Evolutionary conservation across 306 rosid species (phyloP).

Genomic region (Dalbergia oliveri): DNA sequence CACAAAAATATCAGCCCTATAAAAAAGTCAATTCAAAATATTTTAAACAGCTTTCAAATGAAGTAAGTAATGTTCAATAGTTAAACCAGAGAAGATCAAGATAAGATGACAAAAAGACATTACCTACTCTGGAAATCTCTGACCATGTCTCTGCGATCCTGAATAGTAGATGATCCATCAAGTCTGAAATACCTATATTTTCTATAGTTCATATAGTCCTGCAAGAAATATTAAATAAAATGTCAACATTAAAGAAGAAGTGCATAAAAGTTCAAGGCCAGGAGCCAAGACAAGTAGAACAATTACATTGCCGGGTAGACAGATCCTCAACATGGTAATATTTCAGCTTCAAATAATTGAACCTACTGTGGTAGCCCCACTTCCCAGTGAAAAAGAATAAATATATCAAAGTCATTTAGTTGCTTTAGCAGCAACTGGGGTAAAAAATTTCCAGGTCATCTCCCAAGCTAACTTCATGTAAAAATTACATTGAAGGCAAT

Average conservation of each 20-base stretch:
- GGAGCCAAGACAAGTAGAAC: slow-evolving; percentile 12
- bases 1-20: slow-evolving; percentile 93
- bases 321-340: slow-evolving; percentile 29
- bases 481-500: slow-evolving; percentile 35
- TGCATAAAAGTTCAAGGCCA: slow-evolving; percentile 7
- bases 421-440: not conserved
- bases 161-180: slow-evolving; percentile 95
- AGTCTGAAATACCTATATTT: slow-evolving; percentile 93
- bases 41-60: slow-evolving; percentile 17
- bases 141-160: slow-evolving; percentile 99
- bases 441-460: not conserved
- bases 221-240: slow-evolving; percentile 47
- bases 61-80: slow-evolving; percentile 32
- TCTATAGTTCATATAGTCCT: slow-evolving; percentile 99
- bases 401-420: slow-evolving; percentile 5
- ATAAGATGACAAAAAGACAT: slow-evolving; percentile 35
- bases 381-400: not conserved
- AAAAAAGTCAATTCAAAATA: slow-evolving; percentile 43
- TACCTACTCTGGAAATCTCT: slow-evolving; percentile 96
- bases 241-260: slow-evolving; percentile 33
- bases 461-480: slow-evolving; percentile 10
- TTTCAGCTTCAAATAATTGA: slow-evolving; percentile 31
- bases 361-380: not conserved
- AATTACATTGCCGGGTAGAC: slow-evolving; percentile 1
- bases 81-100: slow-evolving; percentile 20